Conservation (phyloP, 148 eudicot genomes). For the Vaccinium vitisidaea region DNA sequence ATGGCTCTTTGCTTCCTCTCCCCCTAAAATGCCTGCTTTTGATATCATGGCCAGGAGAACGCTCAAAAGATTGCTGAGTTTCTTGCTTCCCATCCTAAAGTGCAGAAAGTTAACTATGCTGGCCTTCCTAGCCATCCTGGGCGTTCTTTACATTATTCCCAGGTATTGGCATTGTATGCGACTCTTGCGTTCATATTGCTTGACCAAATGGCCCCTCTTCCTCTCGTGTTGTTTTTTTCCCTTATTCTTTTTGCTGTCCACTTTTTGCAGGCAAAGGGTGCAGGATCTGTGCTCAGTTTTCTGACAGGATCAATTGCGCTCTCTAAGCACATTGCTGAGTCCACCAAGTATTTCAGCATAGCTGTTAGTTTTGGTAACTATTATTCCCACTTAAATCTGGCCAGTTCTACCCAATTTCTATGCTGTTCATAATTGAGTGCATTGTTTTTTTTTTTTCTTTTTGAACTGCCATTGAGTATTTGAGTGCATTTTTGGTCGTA, state of each 20-base stretch:
- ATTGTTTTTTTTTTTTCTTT: neutral
- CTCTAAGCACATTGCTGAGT: conserved; percentile 79
- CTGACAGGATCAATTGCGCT: conserved; percentile 82
- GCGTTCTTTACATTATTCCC: conserved; percentile 80
- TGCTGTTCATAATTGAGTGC: neutral
- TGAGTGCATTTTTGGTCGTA: neutral
- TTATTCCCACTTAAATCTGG: neutral
- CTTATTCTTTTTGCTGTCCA: neutral
- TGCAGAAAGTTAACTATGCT: conserved; percentile 85
- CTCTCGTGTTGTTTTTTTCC: neutral
- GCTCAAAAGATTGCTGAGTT: conserved; percentile 97
- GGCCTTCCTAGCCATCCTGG: conserved; percentile 94
- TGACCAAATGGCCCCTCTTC: neutral
- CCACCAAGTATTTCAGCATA: conserved; percentile 85
- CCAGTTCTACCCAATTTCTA: neutral
- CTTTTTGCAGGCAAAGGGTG: conserved; percentile 86
- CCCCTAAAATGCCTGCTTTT: neutral
- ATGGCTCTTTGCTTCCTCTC: neutral
- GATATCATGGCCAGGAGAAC: conserved; percentile 59
- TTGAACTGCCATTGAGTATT: too few species aligned
- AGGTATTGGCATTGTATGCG: conserved; percentile 41
- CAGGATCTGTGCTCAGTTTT: conserved; percentile 97
- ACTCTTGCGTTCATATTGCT: neutral
- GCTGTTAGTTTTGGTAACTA: conserved; percentile 96
- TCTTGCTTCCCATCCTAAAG: conserved; percentile 83